These are phyloP conservation scores for Rhodosporidiobolus sp. DNA, from an alignment of 768 basidiomycete species.

Conservation along the genomic window DNA sequence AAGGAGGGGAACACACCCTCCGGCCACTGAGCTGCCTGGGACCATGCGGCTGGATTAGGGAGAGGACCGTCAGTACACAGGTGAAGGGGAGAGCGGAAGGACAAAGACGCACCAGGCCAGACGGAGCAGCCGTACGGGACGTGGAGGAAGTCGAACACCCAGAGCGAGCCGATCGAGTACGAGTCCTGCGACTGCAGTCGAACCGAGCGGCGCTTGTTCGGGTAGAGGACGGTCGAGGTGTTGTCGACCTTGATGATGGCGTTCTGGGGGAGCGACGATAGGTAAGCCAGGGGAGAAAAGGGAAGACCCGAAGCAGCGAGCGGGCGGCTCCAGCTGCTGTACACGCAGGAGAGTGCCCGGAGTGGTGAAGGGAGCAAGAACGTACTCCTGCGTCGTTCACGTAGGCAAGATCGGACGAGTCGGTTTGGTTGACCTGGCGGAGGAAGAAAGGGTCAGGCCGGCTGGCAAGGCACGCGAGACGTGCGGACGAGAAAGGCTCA, in stretches of 20 bases:
- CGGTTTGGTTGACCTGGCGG: conserved; percentile 22
- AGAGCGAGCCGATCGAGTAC: conserved; percentile 33
- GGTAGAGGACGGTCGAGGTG: conserved; percentile 37
- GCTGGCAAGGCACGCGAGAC: too few relatives aligned
- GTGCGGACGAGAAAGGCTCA: too few relatives aligned
- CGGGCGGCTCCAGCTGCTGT: too few relatives aligned
- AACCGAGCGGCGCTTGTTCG: conserved; percentile 43
- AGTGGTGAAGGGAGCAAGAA: background rate
- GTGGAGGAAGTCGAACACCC: conserved; percentile 44
- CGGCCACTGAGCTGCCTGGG: conserved; percentile 26
- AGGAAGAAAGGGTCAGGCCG: background rate
- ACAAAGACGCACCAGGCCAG: background rate
- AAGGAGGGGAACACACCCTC: background rate
- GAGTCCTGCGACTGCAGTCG: conserved; percentile 36
- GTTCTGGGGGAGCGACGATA: background rate
- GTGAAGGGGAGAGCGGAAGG: background rate
- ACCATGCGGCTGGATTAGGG: conserved; percentile 19
- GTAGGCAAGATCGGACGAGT: conserved; percentile 21
- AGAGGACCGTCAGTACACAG: background rate
- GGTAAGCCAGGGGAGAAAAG: background rate
- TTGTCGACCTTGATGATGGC: conserved; percentile 37
- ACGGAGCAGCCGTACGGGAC: conserved; percentile 57
- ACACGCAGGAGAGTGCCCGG: too few relatives aligned
- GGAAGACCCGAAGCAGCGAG: too few relatives aligned
- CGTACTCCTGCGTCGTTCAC: conserved; percentile 26